phyloP scores from a whole-genome alignment of 1,139 yeast species.

The Zhuliangozyma blackwelliae region DNA sequence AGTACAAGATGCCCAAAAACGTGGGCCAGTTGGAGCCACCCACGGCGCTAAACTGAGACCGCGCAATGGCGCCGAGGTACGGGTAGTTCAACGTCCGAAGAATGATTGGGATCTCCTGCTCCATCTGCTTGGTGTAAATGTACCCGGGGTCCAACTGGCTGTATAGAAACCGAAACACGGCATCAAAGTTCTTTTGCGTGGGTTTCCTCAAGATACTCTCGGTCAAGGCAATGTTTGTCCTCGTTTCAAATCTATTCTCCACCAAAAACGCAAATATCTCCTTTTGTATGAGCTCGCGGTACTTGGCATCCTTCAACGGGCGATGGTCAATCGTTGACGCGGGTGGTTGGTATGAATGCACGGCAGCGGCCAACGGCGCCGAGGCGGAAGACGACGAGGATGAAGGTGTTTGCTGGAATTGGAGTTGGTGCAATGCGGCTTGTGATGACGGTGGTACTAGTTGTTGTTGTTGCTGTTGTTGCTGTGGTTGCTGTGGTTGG shows the following conservation, averaged over 20 bases:
- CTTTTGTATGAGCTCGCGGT: slow-evolving; percentile 60
- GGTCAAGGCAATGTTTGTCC: slow-evolving; percentile 67
- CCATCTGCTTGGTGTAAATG: slow-evolving; percentile 57
- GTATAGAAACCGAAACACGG: slow-evolving; percentile 77
- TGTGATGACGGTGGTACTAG: no score
- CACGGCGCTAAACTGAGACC: slow-evolving; percentile 85
- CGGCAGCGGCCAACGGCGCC: slow-evolving; percentile 7
- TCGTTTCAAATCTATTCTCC: slow-evolving; percentile 63
- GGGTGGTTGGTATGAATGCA: slow-evolving; percentile 7
- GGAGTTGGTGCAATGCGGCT: slow-evolving; percentile 5
- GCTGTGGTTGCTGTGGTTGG: slow-evolving; percentile 5
- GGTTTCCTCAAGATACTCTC: slow-evolving; percentile 68
- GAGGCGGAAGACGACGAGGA: slow-evolving; percentile 3
- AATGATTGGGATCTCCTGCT: slow-evolving; percentile 68
- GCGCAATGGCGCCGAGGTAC: slow-evolving; percentile 70
- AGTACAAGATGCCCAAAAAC: slow-evolving; percentile 74
- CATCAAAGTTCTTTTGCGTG: slow-evolving; percentile 80
- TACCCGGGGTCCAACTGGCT: slow-evolving; percentile 76
- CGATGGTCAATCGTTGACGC: slow-evolving; percentile 51
- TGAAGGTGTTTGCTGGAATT: slow-evolving; percentile 7
- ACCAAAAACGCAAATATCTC: slow-evolving; percentile 64
- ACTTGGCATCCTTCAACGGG: slow-evolving; percentile 70
- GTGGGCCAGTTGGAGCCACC: slow-evolving; percentile 91
- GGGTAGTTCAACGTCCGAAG: slow-evolving; percentile 72
- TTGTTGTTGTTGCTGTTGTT: no score